Base-by-base conservation (phyloP, 2,329 filamentous ascomycete genomes). In the Colletotrichum horii region DNA sequence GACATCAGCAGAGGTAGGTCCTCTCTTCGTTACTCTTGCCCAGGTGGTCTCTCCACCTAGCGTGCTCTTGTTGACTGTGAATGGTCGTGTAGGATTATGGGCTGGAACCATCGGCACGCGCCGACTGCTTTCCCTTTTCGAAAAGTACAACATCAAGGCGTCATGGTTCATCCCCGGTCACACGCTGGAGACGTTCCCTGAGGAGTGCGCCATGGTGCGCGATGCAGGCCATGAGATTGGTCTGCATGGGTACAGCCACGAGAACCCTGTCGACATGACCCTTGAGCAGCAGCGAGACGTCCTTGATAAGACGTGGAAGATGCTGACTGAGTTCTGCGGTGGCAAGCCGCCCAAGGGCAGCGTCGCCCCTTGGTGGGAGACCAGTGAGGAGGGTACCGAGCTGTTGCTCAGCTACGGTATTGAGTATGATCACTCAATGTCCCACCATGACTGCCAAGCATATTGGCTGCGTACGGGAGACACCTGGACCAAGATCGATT, bases 361-460 rank as follows among this genome's bases (percentile, higher is more conserved):
- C 61, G 93, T 95, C 0, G 94, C 93, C 1, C 94, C 94, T 0
- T 96, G 85, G 87, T 95, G 93, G 94, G 94, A 95, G 80, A 92
- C 91, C 0, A 92, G 90, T 74, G 88, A 91, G 77, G 93, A 95
- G 80, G 93, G 92, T 3, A 90, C 91, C 0, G 90, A 94, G 78
- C 83, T 94, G n/a, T 84, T 94, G 79, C 86, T 94, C 19, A 88
- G 87, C 78, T 94, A 94, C 79, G 92, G 93, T 12, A 91, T 94
- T 75, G 92, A 93, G 79, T 94, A 94, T 79, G 93, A 94, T 78
- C 92, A 94, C 80, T 89, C 87, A 75, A 93, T 94, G 89, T 88
- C 85, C 52, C 91, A 93, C 80, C 86, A 93, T 65, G 93, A 94
- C 81, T 92, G 90, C 77, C 88, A 92, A 79, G 88, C 89, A 79